Base-by-base conservation (phyloP, 2,329 filamentous ascomycete species). In the Botrytis aclada region DNA sequence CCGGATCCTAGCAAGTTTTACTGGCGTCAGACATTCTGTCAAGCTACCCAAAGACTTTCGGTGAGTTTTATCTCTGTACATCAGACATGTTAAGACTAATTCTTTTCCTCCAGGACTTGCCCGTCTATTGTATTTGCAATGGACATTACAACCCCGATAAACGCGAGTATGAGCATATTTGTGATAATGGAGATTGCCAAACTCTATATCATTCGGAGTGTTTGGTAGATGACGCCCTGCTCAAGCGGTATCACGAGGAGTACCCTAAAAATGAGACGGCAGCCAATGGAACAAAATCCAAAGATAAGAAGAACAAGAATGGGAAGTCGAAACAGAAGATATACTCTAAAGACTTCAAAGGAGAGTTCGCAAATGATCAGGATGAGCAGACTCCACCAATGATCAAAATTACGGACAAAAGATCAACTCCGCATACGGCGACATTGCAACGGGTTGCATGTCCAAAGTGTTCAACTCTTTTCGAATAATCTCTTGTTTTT, bases 11-110 rank as follows among this genome's bases (percentile, higher is more conserved):
- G 75, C 72, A 80, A 82, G 16, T 72, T 82, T 1, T 83, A 81
- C 75, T 84, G 82, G 82, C 77, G 83, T 25, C 82, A 84, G 74
- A 82, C 79, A 0, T 81, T 80, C 64, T 77, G 81, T 74, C 67
- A 80, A 37, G 43, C 75, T 34, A 80, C 76, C 3, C 71, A 78
- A 18, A 77, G 74, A 47, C 76, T 82, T 37, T 82, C 81, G 16
- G 81, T 82, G 73, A 76, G 80, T 78, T 45, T 43, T n/a, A 54
- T 58, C 66, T 58, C 18, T 60, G n/a, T 34, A 29, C 12, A 25
- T 41, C n/a, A 62, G 32, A 47, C 63, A 58, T 63, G 14, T 72
- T 12, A 7, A 6, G 41, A 56, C 32, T 71, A 75, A 74, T 74
- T 32, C n/a, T 41, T 43, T 16, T 65, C 25, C 29, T 34, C 32